phyloP scores from a whole-genome alignment of 768 basidiomycete species.

The Exidia glandulosa region DNA sequence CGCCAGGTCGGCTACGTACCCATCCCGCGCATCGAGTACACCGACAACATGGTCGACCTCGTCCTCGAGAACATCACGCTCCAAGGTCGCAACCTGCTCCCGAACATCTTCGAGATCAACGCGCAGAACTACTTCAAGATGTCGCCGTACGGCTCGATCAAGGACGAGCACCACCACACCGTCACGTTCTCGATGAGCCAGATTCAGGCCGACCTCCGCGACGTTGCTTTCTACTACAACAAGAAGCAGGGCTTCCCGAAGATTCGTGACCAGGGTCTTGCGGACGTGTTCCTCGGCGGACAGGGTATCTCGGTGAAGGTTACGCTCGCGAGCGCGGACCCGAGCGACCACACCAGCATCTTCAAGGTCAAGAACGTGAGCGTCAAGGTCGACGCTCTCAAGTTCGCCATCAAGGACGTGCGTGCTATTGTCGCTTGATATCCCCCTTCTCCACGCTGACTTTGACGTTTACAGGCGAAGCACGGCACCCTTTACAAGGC shows the following conservation, averaged over 20 bases:
- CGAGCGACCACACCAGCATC: constrained; percentile 55
- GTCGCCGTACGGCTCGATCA: constrained; percentile 52
- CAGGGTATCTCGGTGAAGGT: constrained; percentile 64
- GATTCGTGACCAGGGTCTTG: constrained; percentile 70
- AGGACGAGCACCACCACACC: constrained; percentile 56
- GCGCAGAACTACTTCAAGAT: constrained; percentile 78
- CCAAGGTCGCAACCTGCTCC: constrained; percentile 82
- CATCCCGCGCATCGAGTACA: constrained; percentile 91
- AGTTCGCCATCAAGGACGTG: constrained; percentile 78
- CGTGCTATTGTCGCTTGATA: not conserved
- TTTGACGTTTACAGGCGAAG: constrained; percentile 38
- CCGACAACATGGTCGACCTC: constrained; percentile 74
- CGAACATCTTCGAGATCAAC: constrained; percentile 61
- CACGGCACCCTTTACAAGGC: constrained; percentile 86
- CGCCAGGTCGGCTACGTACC: constrained; percentile 64
- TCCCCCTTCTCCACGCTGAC: not conserved
- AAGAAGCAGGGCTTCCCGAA: constrained; percentile 79
- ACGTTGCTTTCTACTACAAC: constrained; percentile 74
- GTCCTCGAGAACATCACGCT: constrained; percentile 90
- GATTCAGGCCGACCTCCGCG: constrained; percentile 89
- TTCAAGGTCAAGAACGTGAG: constrained; percentile 62
- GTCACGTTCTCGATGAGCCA: constrained; percentile 70
- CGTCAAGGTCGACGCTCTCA: constrained; percentile 78
- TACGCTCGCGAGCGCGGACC: constrained; percentile 43
- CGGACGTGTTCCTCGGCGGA: constrained; percentile 78